Evolutionary conservation across 2,329 filamentous ascomycete genomes (phyloP), one percentile per base, ranked within the genome.

Genomic region (Rhynchosporium agropyri): DNA sequence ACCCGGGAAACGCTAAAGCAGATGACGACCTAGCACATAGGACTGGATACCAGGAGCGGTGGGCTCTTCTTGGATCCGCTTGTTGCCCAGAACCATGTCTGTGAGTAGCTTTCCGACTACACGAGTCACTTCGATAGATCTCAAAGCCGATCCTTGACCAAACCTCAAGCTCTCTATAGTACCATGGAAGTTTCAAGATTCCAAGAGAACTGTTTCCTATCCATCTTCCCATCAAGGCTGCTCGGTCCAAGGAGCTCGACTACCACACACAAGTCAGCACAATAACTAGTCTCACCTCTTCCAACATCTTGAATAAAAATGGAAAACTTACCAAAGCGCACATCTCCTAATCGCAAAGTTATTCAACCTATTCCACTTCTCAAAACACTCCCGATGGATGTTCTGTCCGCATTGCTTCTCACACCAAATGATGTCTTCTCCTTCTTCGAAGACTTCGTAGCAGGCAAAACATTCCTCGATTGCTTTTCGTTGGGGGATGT

Each of bases 331-430:
- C 54, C 54, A 57, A 28, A 20, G 15, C 38, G 38, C 54, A 46
- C 54, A 57, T 8, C 12, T 46, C 29, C 54, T 57, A 3, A 15
- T 3, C 12, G 31, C 50, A 13, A 38, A 26, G 3, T 12, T 28
- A n/a, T 45, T 33, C 13, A 43, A 28, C 4, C 12, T 6, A 31
- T 31, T 15, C 54, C 54, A 57, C 13, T 38, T 33, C 54, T 57
- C 54, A 4, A 46, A 57, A 36, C 54, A 57, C 4, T 9, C 54
- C 40, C 40, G 40, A 26, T 57, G 54, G 9, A 57, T 40, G 20
- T 57, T 57, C 9, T 45, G 13, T 46, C 54, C 54, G 20, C 54
- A 57, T 13, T 57, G 54, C 10, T n/a, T 31, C 20, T 57, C 26
- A 46, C 54, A 57, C 54, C 54, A 57, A 28, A 57, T 20, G 1